These are phyloP conservation scores for Leucaena leucocephala DNA, from an alignment of 306 rosid genomes.

Conservation along the genomic window DNA sequence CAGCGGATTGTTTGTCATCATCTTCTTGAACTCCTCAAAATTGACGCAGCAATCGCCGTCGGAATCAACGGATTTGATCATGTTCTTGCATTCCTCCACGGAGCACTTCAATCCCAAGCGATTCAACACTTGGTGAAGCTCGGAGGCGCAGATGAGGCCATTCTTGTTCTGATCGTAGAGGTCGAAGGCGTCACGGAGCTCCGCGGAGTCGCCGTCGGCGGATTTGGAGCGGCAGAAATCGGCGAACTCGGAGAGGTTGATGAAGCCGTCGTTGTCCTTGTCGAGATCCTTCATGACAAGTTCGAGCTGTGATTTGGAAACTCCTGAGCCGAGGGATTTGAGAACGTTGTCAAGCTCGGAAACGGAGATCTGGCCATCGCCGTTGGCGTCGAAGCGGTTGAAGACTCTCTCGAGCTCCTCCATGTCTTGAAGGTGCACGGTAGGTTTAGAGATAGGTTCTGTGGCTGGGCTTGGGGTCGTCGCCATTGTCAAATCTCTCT, in stretches of 20 bases:
- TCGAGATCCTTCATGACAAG: slow-evolving; percentile 80
- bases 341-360: slow-evolving; percentile 67
- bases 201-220: slow-evolving; percentile 48
- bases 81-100: slow-evolving; percentile 59
- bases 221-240: slow-evolving; percentile 57
- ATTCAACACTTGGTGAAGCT: slow-evolving; percentile 67
- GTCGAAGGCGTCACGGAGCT: slow-evolving; percentile 75
- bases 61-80: slow-evolving; percentile 76
- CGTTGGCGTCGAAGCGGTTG: slow-evolving; percentile 75
- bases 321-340: slow-evolving; percentile 55
- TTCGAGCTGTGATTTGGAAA: slow-evolving; percentile 46
- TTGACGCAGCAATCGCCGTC: slow-evolving; percentile 86
- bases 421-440: slow-evolving; percentile 44
- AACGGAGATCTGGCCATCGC: slow-evolving; percentile 85
- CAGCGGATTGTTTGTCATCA: slow-evolving; percentile 59
- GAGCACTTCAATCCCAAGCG: slow-evolving; percentile 68
- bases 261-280: slow-evolving; percentile 72
- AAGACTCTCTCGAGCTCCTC: slow-evolving; percentile 65
- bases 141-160: slow-evolving; percentile 75
- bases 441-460: slow-evolving; percentile 13
- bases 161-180: slow-evolving; percentile 84
- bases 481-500: slow-evolving; percentile 36
- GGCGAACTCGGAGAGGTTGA: slow-evolving; percentile 68
- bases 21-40: slow-evolving; percentile 74
- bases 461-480: slow-evolving; percentile 15